Base-by-base conservation (phyloP, 176 grass and related monocot species). In the Poa pratensis region DNA sequence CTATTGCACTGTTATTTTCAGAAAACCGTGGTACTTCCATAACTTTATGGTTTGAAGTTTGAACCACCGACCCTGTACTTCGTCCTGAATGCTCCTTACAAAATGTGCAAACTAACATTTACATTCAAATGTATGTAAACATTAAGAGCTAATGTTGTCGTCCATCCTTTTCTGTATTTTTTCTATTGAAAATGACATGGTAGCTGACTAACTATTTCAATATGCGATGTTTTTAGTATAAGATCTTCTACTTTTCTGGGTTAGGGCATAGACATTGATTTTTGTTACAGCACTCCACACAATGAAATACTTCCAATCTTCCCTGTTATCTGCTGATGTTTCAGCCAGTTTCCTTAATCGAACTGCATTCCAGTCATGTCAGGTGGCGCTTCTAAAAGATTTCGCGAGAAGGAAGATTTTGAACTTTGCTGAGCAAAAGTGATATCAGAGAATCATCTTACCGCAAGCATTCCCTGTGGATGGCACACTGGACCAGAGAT, bases 391-490 rank as follows among this genome's bases (percentile, higher is more conserved):
- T 69, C 75, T 74, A 87, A 83, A 59, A 86, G 60, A 83, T 85
- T 83, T 87, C 48, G 83, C 12, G 65, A 80, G 22, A 87, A 80
- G 28, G 80, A 89, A 85, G 68, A 83, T 6, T 68, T 87, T 61
- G 69, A 83, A 52, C 26, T 93, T n/a, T 93, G 24, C 60, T 78
- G 9, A 75, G 73, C 75, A 89, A 89, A 74, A 87, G 60, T 77
- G 70, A 85, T 49, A 37, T 61, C 15, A 64, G 69, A 69, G 27
- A 85, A 77, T 83, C 84, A 68, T 83, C 84, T 82, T 87, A 57
- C 83, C 81, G 26, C 67, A 82, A 89, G 24, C 87, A 88, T 48
- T 91, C 89, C 30, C 77, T 78, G 66, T 96, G 94, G 89, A 91
- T 93, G 81, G 50, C 78, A 76, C 91, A 80, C 57, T 96, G 94